Conservation (phyloP, 495 filamentous ascomycete species). For the Podospora bellae-mahoneyi region DNA sequence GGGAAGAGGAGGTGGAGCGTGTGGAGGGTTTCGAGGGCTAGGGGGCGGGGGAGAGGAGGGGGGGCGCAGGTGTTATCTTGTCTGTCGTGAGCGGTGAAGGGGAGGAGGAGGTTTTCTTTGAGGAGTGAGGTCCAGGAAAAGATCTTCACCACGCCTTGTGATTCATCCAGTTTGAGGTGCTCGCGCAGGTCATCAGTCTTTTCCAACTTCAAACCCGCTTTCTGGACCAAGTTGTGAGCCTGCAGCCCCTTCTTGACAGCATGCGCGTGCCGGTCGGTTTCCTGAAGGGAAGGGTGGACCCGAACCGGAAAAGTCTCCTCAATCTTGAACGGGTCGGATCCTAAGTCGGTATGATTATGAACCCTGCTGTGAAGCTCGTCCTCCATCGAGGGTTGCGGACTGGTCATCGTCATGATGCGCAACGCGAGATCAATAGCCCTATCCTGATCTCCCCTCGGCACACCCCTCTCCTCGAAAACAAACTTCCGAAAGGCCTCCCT, state of each 20-base stretch:
- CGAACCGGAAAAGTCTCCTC: constrained; percentile 26
- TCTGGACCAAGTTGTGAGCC: constrained; percentile 33
- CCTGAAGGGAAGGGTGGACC: constrained; percentile 31
- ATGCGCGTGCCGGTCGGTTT: constrained; percentile 13
- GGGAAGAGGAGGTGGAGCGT: constrained; percentile 39
- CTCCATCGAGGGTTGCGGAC: too few species aligned
- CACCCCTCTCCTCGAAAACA: too few species aligned
- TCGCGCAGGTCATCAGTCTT: constrained; percentile 34
- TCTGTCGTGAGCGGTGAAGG: constrained; percentile 8
- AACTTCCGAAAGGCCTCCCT: too few species aligned
- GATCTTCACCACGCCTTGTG: constrained; percentile 28
- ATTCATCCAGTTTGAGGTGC: constrained; percentile 35
- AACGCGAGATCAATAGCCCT: constrained; percentile 34
- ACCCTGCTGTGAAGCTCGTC: too few species aligned
- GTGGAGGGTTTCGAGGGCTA: constrained; percentile 39
- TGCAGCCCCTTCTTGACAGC: constrained; percentile 25
- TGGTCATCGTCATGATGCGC: constrained; percentile 34
- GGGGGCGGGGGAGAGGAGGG: constrained; percentile 28
- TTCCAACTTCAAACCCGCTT: constrained; percentile 30
- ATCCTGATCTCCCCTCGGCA: constrained; percentile 11
- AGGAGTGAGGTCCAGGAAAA: constrained; percentile 36
- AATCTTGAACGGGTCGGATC: too few species aligned
- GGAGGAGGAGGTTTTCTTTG: constrained; percentile 34
- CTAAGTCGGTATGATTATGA: too few species aligned
- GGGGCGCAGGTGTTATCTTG: neutral